Conservation (phyloP, 2,329 filamentous ascomycete genomes). For the Calonectria leucothoes region DNA sequence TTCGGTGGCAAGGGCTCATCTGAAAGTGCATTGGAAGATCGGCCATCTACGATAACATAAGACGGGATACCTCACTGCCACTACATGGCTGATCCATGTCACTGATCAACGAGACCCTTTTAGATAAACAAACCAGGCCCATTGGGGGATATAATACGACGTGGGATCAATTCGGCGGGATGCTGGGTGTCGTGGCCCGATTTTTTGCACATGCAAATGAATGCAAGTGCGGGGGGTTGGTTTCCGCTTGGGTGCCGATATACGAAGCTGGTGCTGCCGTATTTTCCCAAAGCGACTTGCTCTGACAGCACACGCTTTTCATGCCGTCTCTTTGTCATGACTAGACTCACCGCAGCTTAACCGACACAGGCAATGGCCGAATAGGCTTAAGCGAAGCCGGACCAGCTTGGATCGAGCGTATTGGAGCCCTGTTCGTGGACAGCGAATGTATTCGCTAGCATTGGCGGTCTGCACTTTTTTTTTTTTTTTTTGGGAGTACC, state of each 20-base stretch:
- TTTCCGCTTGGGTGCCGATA: slow-evolving; percentile 5
- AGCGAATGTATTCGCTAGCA: neutral
- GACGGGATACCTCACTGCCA: neutral
- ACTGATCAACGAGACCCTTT: neutral
- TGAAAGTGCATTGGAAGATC: neutral
- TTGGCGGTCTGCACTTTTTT: neutral
- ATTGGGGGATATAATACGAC: neutral
- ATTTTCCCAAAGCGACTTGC: neutral
- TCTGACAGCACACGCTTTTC: neutral
- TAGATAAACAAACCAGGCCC: neutral
- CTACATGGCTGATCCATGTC: slow-evolving; percentile 9
- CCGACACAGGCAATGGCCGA: neutral
- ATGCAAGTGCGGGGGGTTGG: slow-evolving; percentile 1
- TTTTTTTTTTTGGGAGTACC: neutral
- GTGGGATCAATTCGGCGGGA: neutral
- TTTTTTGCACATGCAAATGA: neutral
- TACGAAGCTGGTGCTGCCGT: neutral
- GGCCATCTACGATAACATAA: neutral
- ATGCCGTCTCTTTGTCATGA: slow-evolving; percentile 8
- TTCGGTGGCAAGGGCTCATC: neutral
- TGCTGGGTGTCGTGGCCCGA: neutral
- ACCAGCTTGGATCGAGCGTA: neutral
- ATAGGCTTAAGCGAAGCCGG: neutral
- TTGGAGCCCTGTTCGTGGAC: neutral
- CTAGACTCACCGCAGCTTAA: neutral